Conservation (phyloP, 257 asterid species). For the Solanum bulbocastanum region DNA sequence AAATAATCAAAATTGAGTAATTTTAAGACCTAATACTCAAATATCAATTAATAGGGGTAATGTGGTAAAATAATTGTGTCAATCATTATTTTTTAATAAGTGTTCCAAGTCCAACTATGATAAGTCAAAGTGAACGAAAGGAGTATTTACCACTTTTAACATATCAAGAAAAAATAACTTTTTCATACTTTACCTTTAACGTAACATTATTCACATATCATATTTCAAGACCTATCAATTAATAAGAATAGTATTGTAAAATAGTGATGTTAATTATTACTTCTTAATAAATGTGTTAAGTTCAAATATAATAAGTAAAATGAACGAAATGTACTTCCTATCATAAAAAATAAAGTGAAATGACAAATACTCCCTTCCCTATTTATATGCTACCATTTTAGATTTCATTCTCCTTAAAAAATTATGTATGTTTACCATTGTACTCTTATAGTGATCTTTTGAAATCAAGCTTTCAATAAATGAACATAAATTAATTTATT, state of each 20-base stretch:
- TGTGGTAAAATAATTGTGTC: neutral
- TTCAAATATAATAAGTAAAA: neutral
- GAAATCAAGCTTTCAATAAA: neutral
- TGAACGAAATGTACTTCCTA: neutral
- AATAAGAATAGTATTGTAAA: too few species aligned
- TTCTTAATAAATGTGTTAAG: neutral
- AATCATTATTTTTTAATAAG: fast-evolving
- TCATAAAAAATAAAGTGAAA: neutral
- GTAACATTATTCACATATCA: neutral
- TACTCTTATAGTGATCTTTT: too few species aligned
- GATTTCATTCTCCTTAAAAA: neutral
- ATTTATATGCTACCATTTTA: too few species aligned
- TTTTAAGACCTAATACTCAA: too few species aligned
- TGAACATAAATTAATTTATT: too few species aligned
- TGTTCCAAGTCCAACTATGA: fast-evolving
- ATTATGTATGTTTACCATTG: too few species aligned
- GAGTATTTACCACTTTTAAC: neutral
- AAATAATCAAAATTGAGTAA: neutral
- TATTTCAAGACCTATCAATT: neutral
- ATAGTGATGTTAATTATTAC: neutral
- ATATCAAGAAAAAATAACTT: too few species aligned
- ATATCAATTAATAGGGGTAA: too few species aligned
- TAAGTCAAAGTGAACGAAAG: too few species aligned
- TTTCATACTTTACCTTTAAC: neutral
- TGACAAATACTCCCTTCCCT: neutral